These are phyloP conservation scores for Amanita fuliginea DNA, from an alignment of 768 basidiomycete genomes.

Conservation along the genomic window DNA sequence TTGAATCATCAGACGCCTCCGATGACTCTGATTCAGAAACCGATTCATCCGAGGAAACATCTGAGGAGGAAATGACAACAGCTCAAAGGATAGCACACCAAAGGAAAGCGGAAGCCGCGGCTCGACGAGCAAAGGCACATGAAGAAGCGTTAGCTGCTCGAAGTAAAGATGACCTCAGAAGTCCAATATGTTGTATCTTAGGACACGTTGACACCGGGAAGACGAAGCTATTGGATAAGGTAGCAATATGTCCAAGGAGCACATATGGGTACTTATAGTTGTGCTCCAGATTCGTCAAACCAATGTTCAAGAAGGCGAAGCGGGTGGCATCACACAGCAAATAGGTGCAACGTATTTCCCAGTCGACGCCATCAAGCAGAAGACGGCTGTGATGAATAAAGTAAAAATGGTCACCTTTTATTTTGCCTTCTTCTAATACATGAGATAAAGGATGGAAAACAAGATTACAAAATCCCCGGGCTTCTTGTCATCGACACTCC, in stretches of 20 bases:
- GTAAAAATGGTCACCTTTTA: conserved; percentile 23
- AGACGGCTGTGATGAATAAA: conserved; percentile 90
- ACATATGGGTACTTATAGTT: neutral
- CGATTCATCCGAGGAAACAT: conserved; percentile 35
- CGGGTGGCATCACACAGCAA: conserved; percentile 98
- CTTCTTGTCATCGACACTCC: conserved; percentile 95
- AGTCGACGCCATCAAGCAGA: conserved; percentile 83
- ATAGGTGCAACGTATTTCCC: conserved; percentile 99
- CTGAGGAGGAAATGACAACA: conserved; percentile 53
- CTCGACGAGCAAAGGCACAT: conserved; percentile 65
- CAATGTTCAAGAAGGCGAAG: conserved; percentile 98
- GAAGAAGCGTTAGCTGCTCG: conserved; percentile 79
- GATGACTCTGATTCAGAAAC: conserved; percentile 39
- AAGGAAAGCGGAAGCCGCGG: conserved; percentile 78
- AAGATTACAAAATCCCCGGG: conserved; percentile 96
- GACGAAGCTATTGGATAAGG: conserved; percentile 96
- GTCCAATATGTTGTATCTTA: conserved; percentile 97
- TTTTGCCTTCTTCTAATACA: neutral
- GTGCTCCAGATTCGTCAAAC: conserved; percentile 87
- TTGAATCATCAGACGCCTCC: conserved; percentile 21
- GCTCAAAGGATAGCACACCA: conserved; percentile 58
- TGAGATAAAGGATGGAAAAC: conserved; percentile 47
- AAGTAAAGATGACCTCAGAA: conserved; percentile 83
- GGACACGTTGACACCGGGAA: conserved; percentile 99
- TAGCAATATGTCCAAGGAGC: conserved; percentile 15